phyloP scores from a whole-genome alignment of 768 basidiomycete genomes.

The Serendipita sp. region DNA sequence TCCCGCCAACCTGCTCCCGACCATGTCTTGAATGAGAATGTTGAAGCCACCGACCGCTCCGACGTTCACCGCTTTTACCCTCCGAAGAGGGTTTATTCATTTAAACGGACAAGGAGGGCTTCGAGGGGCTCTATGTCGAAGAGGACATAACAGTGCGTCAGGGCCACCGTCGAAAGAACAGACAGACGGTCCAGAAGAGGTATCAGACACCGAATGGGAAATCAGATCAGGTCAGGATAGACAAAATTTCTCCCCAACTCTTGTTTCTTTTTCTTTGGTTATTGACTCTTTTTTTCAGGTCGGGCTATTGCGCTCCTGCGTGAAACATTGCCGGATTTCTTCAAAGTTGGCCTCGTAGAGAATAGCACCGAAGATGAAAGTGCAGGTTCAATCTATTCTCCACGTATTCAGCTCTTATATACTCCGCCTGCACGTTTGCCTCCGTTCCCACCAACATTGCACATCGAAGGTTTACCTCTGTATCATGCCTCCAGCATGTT shows the following conservation, averaged over 20 bases:
- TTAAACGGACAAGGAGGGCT: too few relatives aligned
- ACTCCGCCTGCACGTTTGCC: conserved; percentile 44
- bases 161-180: not conserved
- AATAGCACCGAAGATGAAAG: conserved; percentile 18
- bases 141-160: not conserved
- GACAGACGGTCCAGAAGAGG: conserved; percentile 14
- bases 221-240: conserved; percentile 47
- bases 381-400: conserved; percentile 33
- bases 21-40: not conserved
- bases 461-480: conserved; percentile 56
- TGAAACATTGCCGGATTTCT: conserved; percentile 57
- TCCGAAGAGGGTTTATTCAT: too few relatives aligned
- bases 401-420: conserved; percentile 44
- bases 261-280: conserved; percentile 1
- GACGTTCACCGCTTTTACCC: too few relatives aligned
- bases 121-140: too few relatives aligned
- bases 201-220: conserved; percentile 65
- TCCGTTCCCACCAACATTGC: conserved; percentile 48
- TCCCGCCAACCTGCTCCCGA: not conserved
- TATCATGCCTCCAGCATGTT: conserved; percentile 57
- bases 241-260: conserved; percentile 13
- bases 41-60: too few relatives aligned
- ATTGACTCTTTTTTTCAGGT: conserved; percentile 25
- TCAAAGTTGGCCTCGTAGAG: conserved; percentile 41
- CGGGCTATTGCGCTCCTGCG: conserved; percentile 53